Percentiles rank a stretch among this genome's conserved stretches.
Conservation (phyloP, 345 rosid species). For the Moricandia moricandioides region DNA sequence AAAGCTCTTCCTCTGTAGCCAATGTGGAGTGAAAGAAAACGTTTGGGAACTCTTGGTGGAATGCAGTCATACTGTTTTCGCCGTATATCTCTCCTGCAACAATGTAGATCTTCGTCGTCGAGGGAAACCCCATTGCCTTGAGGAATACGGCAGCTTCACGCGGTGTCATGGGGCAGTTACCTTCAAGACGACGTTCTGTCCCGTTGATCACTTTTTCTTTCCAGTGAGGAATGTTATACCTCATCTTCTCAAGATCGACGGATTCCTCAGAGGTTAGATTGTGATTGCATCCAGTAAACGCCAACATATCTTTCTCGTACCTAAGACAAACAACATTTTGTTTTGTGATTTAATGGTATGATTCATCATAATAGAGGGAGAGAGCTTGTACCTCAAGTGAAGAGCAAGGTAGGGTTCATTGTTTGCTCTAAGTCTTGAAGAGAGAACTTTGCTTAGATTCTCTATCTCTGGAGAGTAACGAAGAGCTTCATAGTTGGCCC, state of each 20-base stretch:
- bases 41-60: conserved; percentile 53
- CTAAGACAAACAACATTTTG: conserved; percentile 22
- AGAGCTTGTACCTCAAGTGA: conserved; percentile 54
- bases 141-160: conserved; percentile 67
- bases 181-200: conserved; percentile 41
- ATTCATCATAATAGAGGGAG: not conserved
- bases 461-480: conserved; percentile 44
- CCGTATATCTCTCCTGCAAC: conserved; percentile 77
- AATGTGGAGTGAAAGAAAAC: conserved; percentile 48
- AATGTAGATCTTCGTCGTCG: conserved; percentile 56
- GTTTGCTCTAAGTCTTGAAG: conserved; percentile 45
- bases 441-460: conserved; percentile 48
- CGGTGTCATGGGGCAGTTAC: conserved; percentile 71
- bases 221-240: conserved; percentile 52
- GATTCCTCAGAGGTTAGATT: conserved; percentile 51
- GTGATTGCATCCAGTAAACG: conserved; percentile 74
- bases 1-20: conserved; percentile 55
- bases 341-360: not conserved
- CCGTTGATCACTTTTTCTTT: conserved; percentile 59
- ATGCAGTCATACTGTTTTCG: conserved; percentile 40
- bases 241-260: conserved; percentile 43
- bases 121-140: conserved; percentile 65
- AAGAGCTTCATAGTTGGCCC: conserved; percentile 67
- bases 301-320: conserved; percentile 83
- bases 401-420: conserved; percentile 56